Evolutionary conservation across 495 filamentous ascomycete genomes (phyloP).

Genomic region (Penicillium verhagenii): DNA sequence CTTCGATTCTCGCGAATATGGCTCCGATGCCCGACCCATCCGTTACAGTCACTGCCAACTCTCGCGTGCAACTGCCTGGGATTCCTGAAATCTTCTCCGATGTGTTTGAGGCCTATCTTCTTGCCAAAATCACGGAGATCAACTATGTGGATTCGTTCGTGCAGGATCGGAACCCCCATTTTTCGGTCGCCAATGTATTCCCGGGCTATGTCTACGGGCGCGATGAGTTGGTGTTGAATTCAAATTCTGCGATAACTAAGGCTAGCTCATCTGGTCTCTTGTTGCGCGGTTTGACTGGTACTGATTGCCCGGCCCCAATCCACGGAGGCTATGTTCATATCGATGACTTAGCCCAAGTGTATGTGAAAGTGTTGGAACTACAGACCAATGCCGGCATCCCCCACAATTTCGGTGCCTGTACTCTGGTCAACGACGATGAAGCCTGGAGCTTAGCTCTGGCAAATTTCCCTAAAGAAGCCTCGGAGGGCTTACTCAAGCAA

Average conservation of each 20-base stretch:
- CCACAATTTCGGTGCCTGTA: not conserved
- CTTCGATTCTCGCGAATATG: slow-evolving; percentile 50
- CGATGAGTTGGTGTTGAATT: slow-evolving; percentile 1
- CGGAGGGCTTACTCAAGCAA: slow-evolving; percentile 2
- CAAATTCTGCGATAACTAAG: not conserved
- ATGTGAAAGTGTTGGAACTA: slow-evolving; percentile 6
- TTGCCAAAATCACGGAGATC: slow-evolving; percentile 32
- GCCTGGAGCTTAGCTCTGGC: not conserved
- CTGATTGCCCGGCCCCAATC: not conserved
- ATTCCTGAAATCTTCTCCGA: not conserved
- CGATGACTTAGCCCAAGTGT: slow-evolving; percentile 8
- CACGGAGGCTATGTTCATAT: slow-evolving; percentile 16
- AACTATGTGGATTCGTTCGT: slow-evolving; percentile 55
- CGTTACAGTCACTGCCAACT: slow-evolving; percentile 49
- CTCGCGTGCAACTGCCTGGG: slow-evolving; percentile 3
- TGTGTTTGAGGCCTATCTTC: slow-evolving; percentile 9
- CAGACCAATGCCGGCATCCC: not conserved
- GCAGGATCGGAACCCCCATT: slow-evolving; percentile 61
- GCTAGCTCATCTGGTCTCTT: slow-evolving; percentile 7
- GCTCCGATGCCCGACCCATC: slow-evolving; percentile 30
- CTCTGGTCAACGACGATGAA: not conserved
- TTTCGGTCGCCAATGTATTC: slow-evolving; percentile 61
- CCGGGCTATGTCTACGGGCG: slow-evolving; percentile 17
- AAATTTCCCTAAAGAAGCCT: slow-evolving; percentile 1
- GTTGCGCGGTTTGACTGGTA: slow-evolving; percentile 7